Conservation (phyloP, 1,284 basidiomycete species). For the Tilletia caries region DNA sequence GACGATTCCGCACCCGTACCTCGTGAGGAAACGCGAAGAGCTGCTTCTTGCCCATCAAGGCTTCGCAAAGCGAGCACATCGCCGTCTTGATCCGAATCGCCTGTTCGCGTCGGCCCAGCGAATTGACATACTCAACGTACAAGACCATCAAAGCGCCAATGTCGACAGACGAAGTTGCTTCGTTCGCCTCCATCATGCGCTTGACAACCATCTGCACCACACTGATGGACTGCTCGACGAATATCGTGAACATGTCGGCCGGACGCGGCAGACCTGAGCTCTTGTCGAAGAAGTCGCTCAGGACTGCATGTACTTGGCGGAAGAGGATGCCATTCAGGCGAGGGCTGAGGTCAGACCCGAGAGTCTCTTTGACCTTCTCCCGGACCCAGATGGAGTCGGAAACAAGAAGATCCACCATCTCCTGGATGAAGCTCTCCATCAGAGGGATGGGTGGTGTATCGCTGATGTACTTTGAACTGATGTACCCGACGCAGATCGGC, state of each 20-base stretch:
- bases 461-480: conserved; percentile 20
- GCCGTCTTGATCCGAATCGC: conserved; percentile 45
- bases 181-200: conserved; percentile 28
- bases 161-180: conserved; percentile 36
- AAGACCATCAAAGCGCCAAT: conserved; percentile 48
- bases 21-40: conserved; percentile 43
- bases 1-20: conserved; percentile 44
- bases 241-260: conserved; percentile 45
- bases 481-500: conserved; percentile 25
- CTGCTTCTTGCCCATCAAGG: conserved; percentile 42
- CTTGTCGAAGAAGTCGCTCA: conserved; percentile 50
- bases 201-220: conserved; percentile 41
- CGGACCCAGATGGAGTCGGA: conserved; percentile 49
- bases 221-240: conserved; percentile 48
- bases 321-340: conserved; percentile 43
- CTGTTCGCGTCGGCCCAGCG: conserved; percentile 41
- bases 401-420: conserved; percentile 50
- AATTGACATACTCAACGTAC: conserved; percentile 47
- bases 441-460: conserved; percentile 27
- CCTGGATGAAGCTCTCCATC: conserved; percentile 42
- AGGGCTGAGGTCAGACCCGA: conserved; percentile 39
- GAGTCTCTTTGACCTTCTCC: conserved; percentile 49
- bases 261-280: conserved; percentile 39
- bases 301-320: conserved; percentile 42
- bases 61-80: conserved; percentile 46